These are phyloP conservation scores for Kwoniella botswanensis DNA, from an alignment of 768 basidiomycete species.

Conservation along the genomic window DNA sequence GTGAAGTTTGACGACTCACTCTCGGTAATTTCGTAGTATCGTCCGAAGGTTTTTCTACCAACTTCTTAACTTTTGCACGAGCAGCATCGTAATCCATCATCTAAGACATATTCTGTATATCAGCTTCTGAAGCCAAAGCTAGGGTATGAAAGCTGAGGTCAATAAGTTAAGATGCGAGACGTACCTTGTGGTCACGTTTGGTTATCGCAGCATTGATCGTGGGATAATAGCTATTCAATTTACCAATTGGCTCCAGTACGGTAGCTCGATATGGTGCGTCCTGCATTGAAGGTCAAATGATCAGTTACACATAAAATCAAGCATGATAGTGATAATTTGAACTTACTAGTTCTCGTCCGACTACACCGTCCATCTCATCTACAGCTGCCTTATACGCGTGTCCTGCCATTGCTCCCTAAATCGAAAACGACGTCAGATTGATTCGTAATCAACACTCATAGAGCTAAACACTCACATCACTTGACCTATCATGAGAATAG, in stretches of 20 bases:
- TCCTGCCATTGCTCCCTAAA: conserved; percentile 85
- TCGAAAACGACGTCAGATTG: no score
- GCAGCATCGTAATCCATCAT: conserved; percentile 94
- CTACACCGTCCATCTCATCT: conserved; percentile 85
- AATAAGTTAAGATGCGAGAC: background rate
- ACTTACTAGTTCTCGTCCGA: conserved; percentile 80
- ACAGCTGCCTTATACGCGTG: conserved; percentile 95
- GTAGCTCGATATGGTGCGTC: conserved; percentile 94
- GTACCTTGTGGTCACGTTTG: conserved; percentile 95
- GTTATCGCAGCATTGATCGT: conserved; percentile 88
- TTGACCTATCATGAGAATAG: conserved; percentile 68
- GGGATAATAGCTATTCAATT: conserved; percentile 94
- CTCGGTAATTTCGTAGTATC: conserved; percentile 88
- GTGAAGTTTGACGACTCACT: conserved; percentile 60
- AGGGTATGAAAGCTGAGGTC: no score
- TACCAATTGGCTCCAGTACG: conserved; percentile 91
- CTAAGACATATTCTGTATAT: conserved; percentile 59
- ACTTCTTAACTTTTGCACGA: conserved; percentile 83
- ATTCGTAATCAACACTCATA: no score
- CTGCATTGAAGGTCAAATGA: conserved; percentile 59
- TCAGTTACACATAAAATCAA: background rate
- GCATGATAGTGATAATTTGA: no score
- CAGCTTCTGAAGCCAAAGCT: background rate
- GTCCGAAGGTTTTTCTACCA: conserved; percentile 88
- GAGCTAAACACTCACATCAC: conserved; percentile 46